These are phyloP conservation scores for Globisporangium middletonii DNA, from an alignment of 352 stramenopile genomes.

Conservation along the genomic window DNA sequence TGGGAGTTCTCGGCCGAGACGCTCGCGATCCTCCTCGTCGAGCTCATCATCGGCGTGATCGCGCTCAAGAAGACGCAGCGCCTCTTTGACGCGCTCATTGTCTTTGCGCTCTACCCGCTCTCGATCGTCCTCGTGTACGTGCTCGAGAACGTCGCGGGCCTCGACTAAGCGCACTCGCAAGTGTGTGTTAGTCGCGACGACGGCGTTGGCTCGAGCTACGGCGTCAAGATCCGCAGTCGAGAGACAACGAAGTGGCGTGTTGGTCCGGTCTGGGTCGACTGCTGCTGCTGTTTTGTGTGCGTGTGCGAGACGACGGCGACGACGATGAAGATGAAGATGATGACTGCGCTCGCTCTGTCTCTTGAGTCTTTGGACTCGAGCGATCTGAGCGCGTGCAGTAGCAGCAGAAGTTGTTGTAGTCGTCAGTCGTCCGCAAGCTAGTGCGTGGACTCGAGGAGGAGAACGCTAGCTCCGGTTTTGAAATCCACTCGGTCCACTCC, in stretches of 20 bases:
- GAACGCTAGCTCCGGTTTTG: background rate
- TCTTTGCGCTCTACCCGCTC: slow-evolving; percentile 90
- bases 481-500: background rate
- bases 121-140: slow-evolving; percentile 91
- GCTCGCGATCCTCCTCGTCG: slow-evolving; percentile 94
- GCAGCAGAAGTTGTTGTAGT: background rate
- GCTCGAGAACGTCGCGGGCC: slow-evolving; percentile 89
- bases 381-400: background rate
- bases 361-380: background rate
- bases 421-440: background rate
- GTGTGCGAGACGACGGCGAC: background rate
- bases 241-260: background rate
- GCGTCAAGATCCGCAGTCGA: background rate
- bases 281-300: background rate
- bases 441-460: background rate
- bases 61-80: slow-evolving; percentile 87
- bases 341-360: background rate
- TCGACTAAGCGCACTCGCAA: slow-evolving; percentile 64
- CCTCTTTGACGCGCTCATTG: slow-evolving; percentile 68
- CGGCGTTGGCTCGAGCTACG: too few relatives aligned
- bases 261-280: background rate
- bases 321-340: background rate
- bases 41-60: slow-evolving; percentile 86
- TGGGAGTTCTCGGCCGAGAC: slow-evolving; percentile 98
- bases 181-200: background rate